Evolutionary conservation across 345 rosid genomes (phyloP).

Genomic region (Hibiscus mutabilis): DNA sequence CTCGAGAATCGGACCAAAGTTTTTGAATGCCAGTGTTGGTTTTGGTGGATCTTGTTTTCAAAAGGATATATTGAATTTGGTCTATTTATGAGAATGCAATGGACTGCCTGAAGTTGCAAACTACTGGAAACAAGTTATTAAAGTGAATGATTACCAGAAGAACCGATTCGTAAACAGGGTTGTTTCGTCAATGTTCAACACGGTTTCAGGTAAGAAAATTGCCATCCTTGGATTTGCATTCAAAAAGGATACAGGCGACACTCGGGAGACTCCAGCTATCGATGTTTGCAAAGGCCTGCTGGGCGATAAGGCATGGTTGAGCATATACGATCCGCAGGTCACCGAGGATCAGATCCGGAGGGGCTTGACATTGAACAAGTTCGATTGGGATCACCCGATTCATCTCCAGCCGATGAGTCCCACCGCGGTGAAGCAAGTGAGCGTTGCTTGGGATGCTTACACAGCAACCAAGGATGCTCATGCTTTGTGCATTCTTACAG

Average conservation of each 20-base stretch:
- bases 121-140: slow-evolving; percentile 80
- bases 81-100: slow-evolving; percentile 75
- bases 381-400: slow-evolving; percentile 77
- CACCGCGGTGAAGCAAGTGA: slow-evolving; percentile 47
- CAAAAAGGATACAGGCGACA: slow-evolving; percentile 86
- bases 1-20: slow-evolving; percentile 68
- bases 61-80: slow-evolving; percentile 69
- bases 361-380: slow-evolving; percentile 60
- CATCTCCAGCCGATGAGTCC: slow-evolving; percentile 75
- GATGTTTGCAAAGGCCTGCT: slow-evolving; percentile 76
- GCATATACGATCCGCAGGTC: slow-evolving; percentile 80
- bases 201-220: slow-evolving; percentile 65
- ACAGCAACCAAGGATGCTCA: slow-evolving; percentile 68
- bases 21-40: slow-evolving; percentile 77
- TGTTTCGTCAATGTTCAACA: slow-evolving; percentile 81
- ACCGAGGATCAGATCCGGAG: slow-evolving; percentile 65
- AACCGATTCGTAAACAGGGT: slow-evolving; percentile 60
- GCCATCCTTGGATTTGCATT: slow-evolving; percentile 79
- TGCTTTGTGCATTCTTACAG: slow-evolving; percentile 68
- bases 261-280: slow-evolving; percentile 76
- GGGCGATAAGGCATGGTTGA: slow-evolving; percentile 58
- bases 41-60: slow-evolving; percentile 89
- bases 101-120: slow-evolving; percentile 69
- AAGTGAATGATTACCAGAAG: slow-evolving; percentile 78
- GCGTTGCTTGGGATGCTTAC: slow-evolving; percentile 59